These are phyloP conservation scores for Cladosporium sp. DNA, from an alignment of 2,329 filamentous ascomycete genomes.

Conservation along the genomic window DNA sequence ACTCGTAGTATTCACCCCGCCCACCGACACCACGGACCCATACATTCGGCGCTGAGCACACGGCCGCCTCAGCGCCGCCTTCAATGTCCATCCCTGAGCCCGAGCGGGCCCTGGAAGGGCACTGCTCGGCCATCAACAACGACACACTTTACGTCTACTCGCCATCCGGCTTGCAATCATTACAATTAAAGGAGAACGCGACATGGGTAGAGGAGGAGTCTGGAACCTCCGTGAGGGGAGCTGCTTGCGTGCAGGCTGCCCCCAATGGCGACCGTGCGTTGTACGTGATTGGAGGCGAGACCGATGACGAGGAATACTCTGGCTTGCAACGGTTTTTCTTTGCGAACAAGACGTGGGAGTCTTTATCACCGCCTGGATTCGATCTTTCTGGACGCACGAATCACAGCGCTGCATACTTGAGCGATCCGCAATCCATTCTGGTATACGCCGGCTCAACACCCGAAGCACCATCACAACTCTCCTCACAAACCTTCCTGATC, in stretches of 20 bases:
- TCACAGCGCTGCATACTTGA: constrained; percentile 74
- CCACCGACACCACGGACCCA: constrained; percentile 3
- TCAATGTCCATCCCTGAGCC: constrained; percentile 71
- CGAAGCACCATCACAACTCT: constrained; percentile 50
- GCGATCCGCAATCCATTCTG: constrained; percentile 65
- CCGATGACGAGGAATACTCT: constrained; percentile 54
- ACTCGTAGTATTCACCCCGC: constrained; percentile 1
- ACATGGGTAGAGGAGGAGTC: constrained; percentile 64
- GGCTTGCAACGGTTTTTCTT: constrained; percentile 72
- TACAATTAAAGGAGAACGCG: constrained; percentile 64
- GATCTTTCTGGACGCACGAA: constrained; percentile 66
- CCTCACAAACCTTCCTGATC: constrained; percentile 73
- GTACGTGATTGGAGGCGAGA: constrained; percentile 72
- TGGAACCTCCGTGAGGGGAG: constrained; percentile 69
- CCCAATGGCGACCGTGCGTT: constrained; percentile 57
- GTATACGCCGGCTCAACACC: constrained; percentile 75
- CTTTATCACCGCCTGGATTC: constrained; percentile 44
- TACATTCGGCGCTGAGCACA: constrained; percentile 14
- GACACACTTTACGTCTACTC: constrained; percentile 84
- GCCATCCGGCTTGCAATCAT: constrained; percentile 66
- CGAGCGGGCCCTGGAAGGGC: constrained; percentile 63
- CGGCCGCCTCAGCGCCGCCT: constrained; percentile 13
- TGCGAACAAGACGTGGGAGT: constrained; percentile 54
- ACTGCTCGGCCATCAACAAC: constrained; percentile 77
- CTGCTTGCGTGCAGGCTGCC: constrained; percentile 69